Evolutionary conservation across 306 rosid species (phyloP).

Genomic region (Datisca glomerata): DNA sequence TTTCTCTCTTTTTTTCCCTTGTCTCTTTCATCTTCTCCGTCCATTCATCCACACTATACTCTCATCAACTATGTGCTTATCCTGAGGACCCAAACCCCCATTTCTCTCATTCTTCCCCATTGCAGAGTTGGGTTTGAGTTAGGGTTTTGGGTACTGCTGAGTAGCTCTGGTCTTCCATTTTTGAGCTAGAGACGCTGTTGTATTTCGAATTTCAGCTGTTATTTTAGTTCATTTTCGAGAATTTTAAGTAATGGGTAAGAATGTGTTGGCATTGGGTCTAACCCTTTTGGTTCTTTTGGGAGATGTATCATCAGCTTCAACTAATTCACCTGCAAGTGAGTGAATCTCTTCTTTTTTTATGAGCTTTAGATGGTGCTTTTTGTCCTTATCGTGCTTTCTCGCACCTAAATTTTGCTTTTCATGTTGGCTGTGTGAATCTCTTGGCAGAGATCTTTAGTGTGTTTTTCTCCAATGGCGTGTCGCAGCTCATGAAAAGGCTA

Average conservation of each 20-base stretch:
- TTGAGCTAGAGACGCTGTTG: no score
- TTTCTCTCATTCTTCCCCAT: slow-evolving; percentile 7
- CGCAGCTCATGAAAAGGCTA: slow-evolving; percentile 56
- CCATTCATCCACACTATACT: slow-evolving; percentile 13
- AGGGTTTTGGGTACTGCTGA: slow-evolving; percentile 40
- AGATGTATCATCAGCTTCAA: slow-evolving; percentile 36
- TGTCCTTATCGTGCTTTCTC: slow-evolving; percentile 12
- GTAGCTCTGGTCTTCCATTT: slow-evolving; percentile 14
- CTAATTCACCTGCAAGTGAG: slow-evolving; percentile 64
- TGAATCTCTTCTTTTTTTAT: neutral
- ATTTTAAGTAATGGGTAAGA: slow-evolving; percentile 38
- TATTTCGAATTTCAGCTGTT: no score
- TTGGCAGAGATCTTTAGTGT: slow-evolving; percentile 55
- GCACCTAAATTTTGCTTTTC: slow-evolving; percentile 8
- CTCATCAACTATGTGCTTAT: slow-evolving; percentile 17
- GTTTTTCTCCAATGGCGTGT: slow-evolving; percentile 52
- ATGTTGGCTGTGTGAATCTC: slow-evolving; percentile 1
- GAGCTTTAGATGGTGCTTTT: slow-evolving; percentile 3
- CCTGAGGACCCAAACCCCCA: slow-evolving; percentile 8
- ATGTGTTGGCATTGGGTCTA: slow-evolving; percentile 20
- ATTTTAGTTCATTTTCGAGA: slow-evolving; percentile 10
- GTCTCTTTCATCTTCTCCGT: slow-evolving; percentile 19
- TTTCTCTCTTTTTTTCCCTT: slow-evolving; percentile 9
- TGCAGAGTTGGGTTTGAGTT: slow-evolving; percentile 13
- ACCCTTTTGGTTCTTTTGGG: slow-evolving; percentile 33